Evolutionary conservation across 164 flowering plant genomes (phyloP).

Genomic region (Macadamia integrifolia): DNA sequence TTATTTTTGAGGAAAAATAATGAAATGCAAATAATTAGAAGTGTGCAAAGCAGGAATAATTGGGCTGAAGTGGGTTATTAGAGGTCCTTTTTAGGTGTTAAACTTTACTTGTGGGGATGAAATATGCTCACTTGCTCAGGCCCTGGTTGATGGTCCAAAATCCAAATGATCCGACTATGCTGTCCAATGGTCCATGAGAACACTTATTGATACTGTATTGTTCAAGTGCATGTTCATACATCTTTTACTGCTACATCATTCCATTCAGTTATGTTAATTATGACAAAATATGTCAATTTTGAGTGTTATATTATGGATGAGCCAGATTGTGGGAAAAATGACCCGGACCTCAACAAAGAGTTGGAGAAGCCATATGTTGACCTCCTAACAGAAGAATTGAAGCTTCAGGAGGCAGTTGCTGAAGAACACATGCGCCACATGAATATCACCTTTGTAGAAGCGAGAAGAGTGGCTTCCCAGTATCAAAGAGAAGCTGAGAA

Average conservation of each 20-base stretch:
- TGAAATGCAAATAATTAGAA: too few relatives aligned
- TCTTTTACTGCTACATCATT: not conserved
- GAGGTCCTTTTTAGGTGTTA: not conserved
- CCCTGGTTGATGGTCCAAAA: too few relatives aligned
- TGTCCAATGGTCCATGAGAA: too few relatives aligned
- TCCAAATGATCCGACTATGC: too few relatives aligned
- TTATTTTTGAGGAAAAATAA: too few relatives aligned
- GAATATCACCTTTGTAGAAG: constrained; percentile 67
- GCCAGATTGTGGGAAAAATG: constrained; percentile 81
- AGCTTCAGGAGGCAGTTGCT: constrained; percentile 61
- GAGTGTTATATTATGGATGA: not conserved
- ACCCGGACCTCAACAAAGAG: constrained; percentile 79
- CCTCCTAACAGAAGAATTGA: constrained; percentile 76
- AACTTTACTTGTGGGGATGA: not conserved
- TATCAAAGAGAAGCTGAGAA: constrained; percentile 88
- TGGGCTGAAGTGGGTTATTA: not conserved
- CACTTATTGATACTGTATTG: too few relatives aligned
- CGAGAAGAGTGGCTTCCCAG: constrained; percentile 66
- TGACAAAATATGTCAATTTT: not conserved
- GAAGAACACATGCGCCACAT: constrained; percentile 56
- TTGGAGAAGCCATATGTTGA: constrained; percentile 89
- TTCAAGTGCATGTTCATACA: too few relatives aligned
- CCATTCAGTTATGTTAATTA: not conserved
- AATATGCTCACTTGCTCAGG: too few relatives aligned
- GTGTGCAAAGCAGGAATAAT: too few relatives aligned